Conservation (phyloP, 345 rosid species). For the Salix exigua region DNA sequence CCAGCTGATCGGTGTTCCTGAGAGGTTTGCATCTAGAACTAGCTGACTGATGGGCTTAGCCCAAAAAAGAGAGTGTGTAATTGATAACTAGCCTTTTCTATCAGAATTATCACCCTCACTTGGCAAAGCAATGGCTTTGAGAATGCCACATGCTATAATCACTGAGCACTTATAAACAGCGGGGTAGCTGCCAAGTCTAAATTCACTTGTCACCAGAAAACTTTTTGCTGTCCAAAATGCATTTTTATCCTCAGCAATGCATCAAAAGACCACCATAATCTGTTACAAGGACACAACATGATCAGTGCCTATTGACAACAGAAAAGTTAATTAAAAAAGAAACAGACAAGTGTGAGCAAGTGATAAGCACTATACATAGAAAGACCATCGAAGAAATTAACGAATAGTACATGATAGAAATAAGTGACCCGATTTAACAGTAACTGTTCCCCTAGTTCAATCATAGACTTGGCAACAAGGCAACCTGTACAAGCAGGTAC, state of each 20-base stretch:
- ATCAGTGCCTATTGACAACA: background rate
- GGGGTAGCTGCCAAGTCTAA: background rate
- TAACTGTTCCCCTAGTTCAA: background rate
- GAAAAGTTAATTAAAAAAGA: background rate
- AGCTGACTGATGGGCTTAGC: background rate
- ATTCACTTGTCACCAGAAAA: background rate
- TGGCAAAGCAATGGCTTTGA: background rate
- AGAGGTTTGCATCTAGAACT: slow-evolving; percentile 63
- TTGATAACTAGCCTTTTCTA: background rate
- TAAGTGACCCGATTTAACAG: background rate
- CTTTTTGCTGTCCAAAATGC: background rate
- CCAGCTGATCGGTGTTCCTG: slow-evolving; percentile 54
- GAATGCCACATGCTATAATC: slow-evolving; percentile 4
- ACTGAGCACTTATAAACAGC: background rate
- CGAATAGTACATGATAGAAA: background rate
- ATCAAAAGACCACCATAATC: slow-evolving; percentile 9
- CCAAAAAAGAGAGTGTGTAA: background rate
- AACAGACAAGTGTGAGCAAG: background rate
- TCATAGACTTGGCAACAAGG: background rate
- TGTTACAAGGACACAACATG: slow-evolving; percentile 7
- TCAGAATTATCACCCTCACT: background rate
- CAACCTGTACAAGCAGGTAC: background rate
- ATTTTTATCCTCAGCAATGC: background rate
- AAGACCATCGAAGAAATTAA: background rate
- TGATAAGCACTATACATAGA: background rate